phyloP scores from a whole-genome alignment of 139 green algal genomes.

The Asterochloris erici region DNA sequence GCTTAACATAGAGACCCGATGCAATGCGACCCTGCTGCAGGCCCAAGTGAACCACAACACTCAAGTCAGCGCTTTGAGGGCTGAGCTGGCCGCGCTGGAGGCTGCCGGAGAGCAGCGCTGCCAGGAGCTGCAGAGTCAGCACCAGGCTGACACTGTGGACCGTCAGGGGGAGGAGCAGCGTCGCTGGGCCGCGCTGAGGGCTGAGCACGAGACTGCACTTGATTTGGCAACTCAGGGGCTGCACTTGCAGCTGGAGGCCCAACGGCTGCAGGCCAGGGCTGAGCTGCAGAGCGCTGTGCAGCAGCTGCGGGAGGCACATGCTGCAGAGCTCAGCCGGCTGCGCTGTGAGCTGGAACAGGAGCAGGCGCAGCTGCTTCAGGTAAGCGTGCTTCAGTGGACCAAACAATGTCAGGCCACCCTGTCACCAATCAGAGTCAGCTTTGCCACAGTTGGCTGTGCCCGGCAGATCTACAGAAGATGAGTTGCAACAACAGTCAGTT shows the following conservation, averaged over 20 bases:
- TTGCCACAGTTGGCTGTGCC: too few relatives aligned
- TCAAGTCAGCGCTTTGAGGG: background rate
- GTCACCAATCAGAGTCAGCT: too few relatives aligned
- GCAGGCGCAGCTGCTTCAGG: background rate
- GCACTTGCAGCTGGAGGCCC: background rate
- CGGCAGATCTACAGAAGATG: too few relatives aligned
- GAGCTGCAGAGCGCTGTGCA: background rate
- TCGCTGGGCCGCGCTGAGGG: too few relatives aligned
- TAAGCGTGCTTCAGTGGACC: too few relatives aligned
- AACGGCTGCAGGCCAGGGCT: background rate
- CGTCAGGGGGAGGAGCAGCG: too few relatives aligned
- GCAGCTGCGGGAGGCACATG: background rate
- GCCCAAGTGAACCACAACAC: too few relatives aligned
- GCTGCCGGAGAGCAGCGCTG: constrained; percentile 8
- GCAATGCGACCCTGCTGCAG: too few relatives aligned
- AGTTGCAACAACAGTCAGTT: too few relatives aligned
- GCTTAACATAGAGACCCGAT: too few relatives aligned
- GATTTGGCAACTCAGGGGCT: background rate
- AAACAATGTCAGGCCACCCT: too few relatives aligned
- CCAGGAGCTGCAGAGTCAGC: background rate
- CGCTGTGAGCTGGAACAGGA: background rate
- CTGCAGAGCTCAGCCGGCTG: background rate
- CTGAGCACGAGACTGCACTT: background rate
- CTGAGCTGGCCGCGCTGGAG: background rate
- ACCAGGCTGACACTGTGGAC: background rate